Evolutionary conservation across 2,329 filamentous ascomycete species (phyloP).

Genomic region (Aspergillus sp.): DNA sequence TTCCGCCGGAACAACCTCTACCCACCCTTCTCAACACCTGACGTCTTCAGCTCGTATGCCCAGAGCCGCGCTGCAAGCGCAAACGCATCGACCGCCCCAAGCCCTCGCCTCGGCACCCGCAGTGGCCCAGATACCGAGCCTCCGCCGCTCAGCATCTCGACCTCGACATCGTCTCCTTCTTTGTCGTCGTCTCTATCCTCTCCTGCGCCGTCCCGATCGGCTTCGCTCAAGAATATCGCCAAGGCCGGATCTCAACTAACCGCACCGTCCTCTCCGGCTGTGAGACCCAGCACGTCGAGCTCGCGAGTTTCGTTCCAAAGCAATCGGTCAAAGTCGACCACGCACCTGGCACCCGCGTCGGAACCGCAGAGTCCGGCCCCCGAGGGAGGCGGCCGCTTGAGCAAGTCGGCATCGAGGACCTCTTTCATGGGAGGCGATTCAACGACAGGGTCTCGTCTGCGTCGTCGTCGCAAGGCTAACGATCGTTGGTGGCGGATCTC

Average conservation of each 20-base stretch:
- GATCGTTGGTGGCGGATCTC: constrained; percentile 98
- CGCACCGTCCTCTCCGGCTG: constrained; percentile 14
- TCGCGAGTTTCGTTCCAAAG: constrained; percentile 35
- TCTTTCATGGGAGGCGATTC: constrained; percentile 25
- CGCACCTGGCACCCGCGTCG: constrained; percentile 20
- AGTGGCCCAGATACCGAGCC: constrained; percentile 29
- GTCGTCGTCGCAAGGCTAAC: constrained; percentile 60
- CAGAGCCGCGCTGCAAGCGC: constrained; percentile 61
- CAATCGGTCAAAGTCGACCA: constrained; percentile 28
- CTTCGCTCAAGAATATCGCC: constrained; percentile 14
- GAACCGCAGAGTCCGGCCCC: constrained; percentile 25
- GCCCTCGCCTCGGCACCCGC: constrained; percentile 42
- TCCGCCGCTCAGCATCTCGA: constrained; percentile 29
- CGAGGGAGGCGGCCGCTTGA: constrained; percentile 24
- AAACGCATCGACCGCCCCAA: constrained; percentile 39
- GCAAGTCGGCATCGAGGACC: constrained; percentile 23
- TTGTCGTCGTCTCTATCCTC: constrained; percentile 33
- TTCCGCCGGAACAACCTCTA: constrained; percentile 83
- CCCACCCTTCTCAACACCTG: constrained; percentile 77
- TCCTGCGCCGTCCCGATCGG: constrained; percentile 15
- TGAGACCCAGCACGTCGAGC: constrained; percentile 29
- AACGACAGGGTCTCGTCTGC: constrained; percentile 41
- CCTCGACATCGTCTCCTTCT: constrained; percentile 34
- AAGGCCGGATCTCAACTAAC: constrained; percentile 15
- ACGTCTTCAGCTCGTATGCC: constrained; percentile 72